Evolutionary conservation across 352 stramenopile genomes (phyloP).

Genomic region (Phytophthora citrophthora): DNA sequence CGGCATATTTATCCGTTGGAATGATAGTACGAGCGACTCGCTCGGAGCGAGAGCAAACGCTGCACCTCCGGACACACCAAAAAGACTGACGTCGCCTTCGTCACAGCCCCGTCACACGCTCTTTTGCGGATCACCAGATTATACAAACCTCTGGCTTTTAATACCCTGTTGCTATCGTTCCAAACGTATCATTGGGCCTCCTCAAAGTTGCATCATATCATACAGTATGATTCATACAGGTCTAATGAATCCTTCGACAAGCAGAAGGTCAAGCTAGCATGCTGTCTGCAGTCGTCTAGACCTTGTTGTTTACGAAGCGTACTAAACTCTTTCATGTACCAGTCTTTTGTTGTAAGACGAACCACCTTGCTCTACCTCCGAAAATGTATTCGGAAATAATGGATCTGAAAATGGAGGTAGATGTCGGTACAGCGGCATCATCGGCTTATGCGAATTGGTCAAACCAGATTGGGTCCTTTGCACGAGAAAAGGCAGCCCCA

Average conservation of each 20-base stretch:
- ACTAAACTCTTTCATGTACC: too few relatives aligned
- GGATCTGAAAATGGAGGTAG: not conserved
- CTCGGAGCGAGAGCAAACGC: too few relatives aligned
- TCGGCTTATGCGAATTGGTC: conserved; percentile 10
- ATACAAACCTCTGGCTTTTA: not conserved
- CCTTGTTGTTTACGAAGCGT: too few relatives aligned
- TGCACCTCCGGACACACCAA: too few relatives aligned
- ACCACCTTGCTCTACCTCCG: not conserved
- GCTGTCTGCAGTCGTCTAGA: not conserved
- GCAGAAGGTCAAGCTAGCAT: not conserved
- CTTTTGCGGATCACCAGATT: conserved; percentile 13
- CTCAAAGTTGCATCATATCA: not conserved
- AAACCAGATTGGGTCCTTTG: conserved; percentile 1
- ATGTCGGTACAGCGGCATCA: conserved; percentile 11
- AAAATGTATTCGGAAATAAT: not conserved
- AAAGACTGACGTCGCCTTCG: too few relatives aligned
- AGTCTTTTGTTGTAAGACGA: too few relatives aligned
- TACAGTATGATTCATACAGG: not conserved
- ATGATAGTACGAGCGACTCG: too few relatives aligned
- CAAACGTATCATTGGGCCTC: not conserved
- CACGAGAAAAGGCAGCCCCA: not conserved
- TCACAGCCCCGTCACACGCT: too few relatives aligned
- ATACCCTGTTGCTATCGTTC: not conserved
- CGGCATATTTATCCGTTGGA: too few relatives aligned
- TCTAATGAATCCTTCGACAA: too few relatives aligned